These are phyloP conservation scores for Microthyrium microscopicum DNA, from an alignment of 2,329 filamentous ascomycete genomes.

Conservation along the genomic window DNA sequence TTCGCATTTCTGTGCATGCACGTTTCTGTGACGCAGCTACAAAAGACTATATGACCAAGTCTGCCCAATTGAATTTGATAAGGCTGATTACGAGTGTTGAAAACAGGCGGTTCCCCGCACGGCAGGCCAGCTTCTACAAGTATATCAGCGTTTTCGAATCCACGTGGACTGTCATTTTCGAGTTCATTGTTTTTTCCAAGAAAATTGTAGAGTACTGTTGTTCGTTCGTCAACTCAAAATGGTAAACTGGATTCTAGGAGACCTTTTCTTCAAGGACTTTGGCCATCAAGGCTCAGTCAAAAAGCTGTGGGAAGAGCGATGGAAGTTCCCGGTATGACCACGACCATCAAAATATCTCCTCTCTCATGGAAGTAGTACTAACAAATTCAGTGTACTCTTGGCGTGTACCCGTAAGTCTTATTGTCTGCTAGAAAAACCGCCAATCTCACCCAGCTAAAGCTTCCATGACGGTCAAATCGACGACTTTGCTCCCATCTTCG, in stretches of 20 bases:
- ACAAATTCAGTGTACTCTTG: conserved; percentile 8
- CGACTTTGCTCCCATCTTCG: conserved; percentile 23
- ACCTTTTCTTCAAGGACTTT: conserved; percentile 20
- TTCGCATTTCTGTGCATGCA: no score
- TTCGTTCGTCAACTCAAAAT: no score
- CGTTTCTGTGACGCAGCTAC: no score
- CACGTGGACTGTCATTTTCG: no score
- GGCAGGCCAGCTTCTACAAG: no score
- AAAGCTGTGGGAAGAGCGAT: conserved; percentile 18
- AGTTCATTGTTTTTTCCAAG: no score
- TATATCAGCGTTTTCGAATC: no score
- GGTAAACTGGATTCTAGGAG: conserved; percentile 18
- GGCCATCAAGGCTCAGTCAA: conserved; percentile 18
- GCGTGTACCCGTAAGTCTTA: conserved; percentile 10
- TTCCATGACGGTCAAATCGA: conserved; percentile 21
- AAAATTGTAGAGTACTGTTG: no score
- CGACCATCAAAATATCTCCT: neutral
- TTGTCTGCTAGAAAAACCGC: conserved; percentile 15
- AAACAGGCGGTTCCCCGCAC: no score
- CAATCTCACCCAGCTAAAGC: neutral
- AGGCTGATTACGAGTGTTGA: no score
- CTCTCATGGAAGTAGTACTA: neutral
- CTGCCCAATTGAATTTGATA: no score
- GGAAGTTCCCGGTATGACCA: conserved; percentile 15
- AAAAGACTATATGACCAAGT: no score